phyloP scores from a whole-genome alignment of 2,329 filamentous ascomycete genomes.

The Fusarium sp. region DNA sequence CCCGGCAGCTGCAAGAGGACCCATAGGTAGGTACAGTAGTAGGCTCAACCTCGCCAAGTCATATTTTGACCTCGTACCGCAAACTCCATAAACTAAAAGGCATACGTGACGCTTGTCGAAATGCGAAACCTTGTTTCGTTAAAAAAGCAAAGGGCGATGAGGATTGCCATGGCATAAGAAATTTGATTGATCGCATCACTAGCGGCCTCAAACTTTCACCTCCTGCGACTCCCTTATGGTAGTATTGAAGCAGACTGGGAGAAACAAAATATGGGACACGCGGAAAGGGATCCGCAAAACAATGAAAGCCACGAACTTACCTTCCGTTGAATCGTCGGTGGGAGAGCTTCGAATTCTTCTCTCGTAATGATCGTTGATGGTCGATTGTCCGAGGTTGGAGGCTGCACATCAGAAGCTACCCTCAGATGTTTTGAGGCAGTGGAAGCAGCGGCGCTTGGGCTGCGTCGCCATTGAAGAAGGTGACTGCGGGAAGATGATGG shows the following conservation, averaged over 20 bases:
- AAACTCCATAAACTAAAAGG: constrained; percentile 24
- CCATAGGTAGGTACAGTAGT: constrained; percentile 17
- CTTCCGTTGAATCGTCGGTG: constrained; percentile 68
- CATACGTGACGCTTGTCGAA: constrained; percentile 33
- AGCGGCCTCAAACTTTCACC: constrained; percentile 9
- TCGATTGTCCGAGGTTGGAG: constrained; percentile 35
- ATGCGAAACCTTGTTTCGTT: constrained; percentile 8
- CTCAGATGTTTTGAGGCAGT: constrained; percentile 41
- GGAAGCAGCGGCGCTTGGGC: constrained; percentile 27
- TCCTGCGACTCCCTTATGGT: constrained; percentile 11
- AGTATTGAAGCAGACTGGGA: constrained; percentile 11
- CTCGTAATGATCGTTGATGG: constrained; percentile 51
- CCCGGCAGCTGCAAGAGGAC: constrained; percentile 39
- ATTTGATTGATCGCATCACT: constrained; percentile 19
- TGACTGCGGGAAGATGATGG: constrained; percentile 49
- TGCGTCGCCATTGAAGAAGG: constrained; percentile 38
- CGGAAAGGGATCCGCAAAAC: constrained; percentile 2
- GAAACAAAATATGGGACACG: constrained; percentile 17
- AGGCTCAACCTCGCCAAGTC: constrained; percentile 36
- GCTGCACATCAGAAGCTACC: constrained; percentile 42
- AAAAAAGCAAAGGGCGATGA: constrained; percentile 1
- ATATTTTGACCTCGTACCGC: constrained; percentile 26
- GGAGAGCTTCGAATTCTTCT: constrained; percentile 63
- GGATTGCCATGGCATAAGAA: constrained; percentile 11
- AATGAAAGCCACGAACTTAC: constrained; percentile 57